Evolutionary conservation across 1,139 yeast species (phyloP).

Genomic region (Zygoascus hellenicus): DNA sequence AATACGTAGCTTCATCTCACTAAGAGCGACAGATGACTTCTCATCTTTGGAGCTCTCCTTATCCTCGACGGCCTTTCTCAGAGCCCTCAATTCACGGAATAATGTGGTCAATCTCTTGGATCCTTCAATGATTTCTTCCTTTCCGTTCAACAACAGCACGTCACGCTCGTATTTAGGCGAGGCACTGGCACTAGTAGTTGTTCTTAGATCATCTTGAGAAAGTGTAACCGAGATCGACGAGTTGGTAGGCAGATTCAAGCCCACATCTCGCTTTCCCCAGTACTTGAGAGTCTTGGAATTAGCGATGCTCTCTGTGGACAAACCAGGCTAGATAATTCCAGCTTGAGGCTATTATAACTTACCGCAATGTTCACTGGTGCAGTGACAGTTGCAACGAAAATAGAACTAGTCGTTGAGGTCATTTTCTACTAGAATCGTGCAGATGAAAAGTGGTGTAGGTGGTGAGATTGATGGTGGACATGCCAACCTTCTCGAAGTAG

Average conservation of each 20-base stretch:
- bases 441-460: too few species aligned
- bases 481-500: too few species aligned
- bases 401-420: constrained; percentile 2
- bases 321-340: background rate
- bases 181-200: constrained; percentile 83
- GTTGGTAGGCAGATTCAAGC: constrained; percentile 87
- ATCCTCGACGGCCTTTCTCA: constrained; percentile 49
- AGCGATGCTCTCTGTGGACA: background rate
- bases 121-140: constrained; percentile 51
- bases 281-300: constrained; percentile 69
- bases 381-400: constrained; percentile 74
- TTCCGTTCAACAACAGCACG: constrained; percentile 77
- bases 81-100: constrained; percentile 62
- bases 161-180: constrained; percentile 54
- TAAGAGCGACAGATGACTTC: constrained; percentile 55
- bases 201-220: constrained; percentile 81
- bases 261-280: constrained; percentile 96
- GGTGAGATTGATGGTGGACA: too few species aligned
- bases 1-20: constrained; percentile 65
- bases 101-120: constrained; percentile 77
- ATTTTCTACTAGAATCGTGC: too few species aligned
- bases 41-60: constrained; percentile 39
- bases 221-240: constrained; percentile 92
- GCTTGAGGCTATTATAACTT: constrained; percentile 33
- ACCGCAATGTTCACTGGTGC: constrained; percentile 98